Evolutionary conservation across 768 basidiomycete genomes (phyloP), one percentile per base, ranked within the genome.

Genomic region (Agrocybe chaxingu): DNA sequence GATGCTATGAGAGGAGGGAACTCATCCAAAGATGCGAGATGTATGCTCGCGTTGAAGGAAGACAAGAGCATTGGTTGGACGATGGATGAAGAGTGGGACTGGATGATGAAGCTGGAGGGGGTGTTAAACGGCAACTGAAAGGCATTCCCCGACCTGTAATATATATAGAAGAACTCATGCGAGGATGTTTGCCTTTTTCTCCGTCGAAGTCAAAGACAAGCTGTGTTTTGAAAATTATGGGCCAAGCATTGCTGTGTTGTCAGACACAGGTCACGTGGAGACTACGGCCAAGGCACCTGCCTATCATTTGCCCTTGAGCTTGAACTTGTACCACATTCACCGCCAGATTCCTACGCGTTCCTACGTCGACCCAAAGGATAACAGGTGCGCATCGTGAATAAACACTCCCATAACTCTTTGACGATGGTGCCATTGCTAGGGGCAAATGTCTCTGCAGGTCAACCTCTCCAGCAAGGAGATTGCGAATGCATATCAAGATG

Each of bases 391-490:
- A 7, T 19, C 18, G 11, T 42, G 12, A 24, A 18, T 3, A 24
- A 24, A 24, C 24, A 3, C 3, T 24, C 24, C 1, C 24, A 24
- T 24, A 24, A 24, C 24, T 5, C 24, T 24, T 24, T 3, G 5
- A 24, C 1, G 5, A 24, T 3, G 24, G 24, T 5, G 24, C 24
- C 24, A 24, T 24, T 24, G 24, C 11, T 31, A 49, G 53, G 49
- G 55, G 47, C 40, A 42, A 45, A 91, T 91, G 89, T 90, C 89
- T 63, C 74, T 89, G 8, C 87, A 88, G 65, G 73, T 91, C 58
- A 92, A 89, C 69, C 73, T 92, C 61, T 82, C 89, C 16, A 81
- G 82, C 66, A 78, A 67, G 62, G 89, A 89, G 50, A 80, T 92
- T 58, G 68, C 71, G 32, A 77, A 82, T 55, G 87, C 89, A 57